Percentiles rank a stretch among this genome's conserved stretches.
Conservation (phyloP, 1,284 basidiomycete genomes). For the Papiliotrema laurentii region DNA sequence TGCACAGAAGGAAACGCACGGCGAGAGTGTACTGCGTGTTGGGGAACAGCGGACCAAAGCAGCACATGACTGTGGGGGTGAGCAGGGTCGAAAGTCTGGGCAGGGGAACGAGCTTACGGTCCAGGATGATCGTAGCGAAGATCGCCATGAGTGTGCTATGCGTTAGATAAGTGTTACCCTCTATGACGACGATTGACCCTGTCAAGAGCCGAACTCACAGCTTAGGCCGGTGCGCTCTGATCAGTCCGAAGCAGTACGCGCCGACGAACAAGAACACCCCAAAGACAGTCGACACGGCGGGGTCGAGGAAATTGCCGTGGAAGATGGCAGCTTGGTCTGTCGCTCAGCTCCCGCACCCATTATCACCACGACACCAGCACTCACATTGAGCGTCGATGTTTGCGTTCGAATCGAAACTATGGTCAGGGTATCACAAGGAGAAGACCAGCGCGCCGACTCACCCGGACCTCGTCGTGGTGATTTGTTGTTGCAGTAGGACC, state of each 20-base stretch:
- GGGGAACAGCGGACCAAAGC: conserved; percentile 59
- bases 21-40: conserved; percentile 59
- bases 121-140: conserved; percentile 36
- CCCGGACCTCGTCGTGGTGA: conserved; percentile 53
- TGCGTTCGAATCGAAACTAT: conserved; percentile 52
- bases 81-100: not conserved
- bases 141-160: conserved; percentile 19
- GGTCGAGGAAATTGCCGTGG: conserved; percentile 64
- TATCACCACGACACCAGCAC: conserved; percentile 2
- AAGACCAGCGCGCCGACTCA: conserved; percentile 22
- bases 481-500: conserved; percentile 52
- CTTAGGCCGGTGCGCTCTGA: conserved; percentile 61
- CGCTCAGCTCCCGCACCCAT: not conserved
- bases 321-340: conserved; percentile 55
- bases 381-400: conserved; percentile 54
- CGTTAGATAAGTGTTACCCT: conserved; percentile 8
- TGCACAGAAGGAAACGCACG: conserved; percentile 20
- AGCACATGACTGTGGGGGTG: conserved; percentile 57
- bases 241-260: conserved; percentile 57
- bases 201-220: conserved; percentile 40
- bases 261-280: conserved; percentile 68
- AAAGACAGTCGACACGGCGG: conserved; percentile 55
- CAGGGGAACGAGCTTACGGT: conserved; percentile 21
- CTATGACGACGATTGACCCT: not conserved
- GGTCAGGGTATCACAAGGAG: not conserved